Evolutionary conservation across 805 yeast genomes (phyloP).

Genomic region (Hanseniaspora lachancei): DNA sequence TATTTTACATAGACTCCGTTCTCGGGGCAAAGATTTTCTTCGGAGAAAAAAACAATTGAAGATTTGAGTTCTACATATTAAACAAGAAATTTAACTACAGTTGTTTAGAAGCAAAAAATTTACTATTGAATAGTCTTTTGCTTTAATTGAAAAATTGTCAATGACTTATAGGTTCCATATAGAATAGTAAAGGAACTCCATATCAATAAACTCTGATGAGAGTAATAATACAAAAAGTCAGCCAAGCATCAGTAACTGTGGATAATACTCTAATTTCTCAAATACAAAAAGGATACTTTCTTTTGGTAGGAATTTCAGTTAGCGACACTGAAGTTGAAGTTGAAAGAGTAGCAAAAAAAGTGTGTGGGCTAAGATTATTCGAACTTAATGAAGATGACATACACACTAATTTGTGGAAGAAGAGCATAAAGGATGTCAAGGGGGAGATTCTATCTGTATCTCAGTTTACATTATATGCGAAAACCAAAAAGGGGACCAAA

Average conservation of each 20-base stretch:
- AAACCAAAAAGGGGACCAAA: constrained; percentile 77
- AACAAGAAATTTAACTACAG: no score
- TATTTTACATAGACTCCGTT: no score
- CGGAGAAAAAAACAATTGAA: no score
- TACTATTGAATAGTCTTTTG: no score
- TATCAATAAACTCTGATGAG: constrained; percentile 38
- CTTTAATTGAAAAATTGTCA: no score
- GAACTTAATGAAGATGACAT: constrained; percentile 47
- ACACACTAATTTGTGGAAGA: constrained; percentile 60
- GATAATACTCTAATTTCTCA: constrained; percentile 55
- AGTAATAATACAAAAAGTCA: constrained; percentile 82
- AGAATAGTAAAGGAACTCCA: no score
- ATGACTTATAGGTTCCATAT: no score
- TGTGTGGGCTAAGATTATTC: constrained; percentile 55
- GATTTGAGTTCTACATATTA: no score
- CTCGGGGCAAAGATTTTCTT: no score
- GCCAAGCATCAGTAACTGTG: constrained; percentile 78
- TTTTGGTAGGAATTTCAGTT: constrained; percentile 72
- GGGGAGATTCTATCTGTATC: constrained; percentile 78
- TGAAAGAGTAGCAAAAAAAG: constrained; percentile 51
- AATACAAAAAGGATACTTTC: constrained; percentile 60
- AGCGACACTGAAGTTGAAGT: constrained; percentile 70
- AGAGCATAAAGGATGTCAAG: constrained; percentile 45
- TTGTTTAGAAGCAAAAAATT: no score
- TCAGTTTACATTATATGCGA: constrained; percentile 83